These are phyloP conservation scores for Lanmaoa rubissima DNA, from an alignment of 768 basidiomycete genomes.

Conservation along the genomic window DNA sequence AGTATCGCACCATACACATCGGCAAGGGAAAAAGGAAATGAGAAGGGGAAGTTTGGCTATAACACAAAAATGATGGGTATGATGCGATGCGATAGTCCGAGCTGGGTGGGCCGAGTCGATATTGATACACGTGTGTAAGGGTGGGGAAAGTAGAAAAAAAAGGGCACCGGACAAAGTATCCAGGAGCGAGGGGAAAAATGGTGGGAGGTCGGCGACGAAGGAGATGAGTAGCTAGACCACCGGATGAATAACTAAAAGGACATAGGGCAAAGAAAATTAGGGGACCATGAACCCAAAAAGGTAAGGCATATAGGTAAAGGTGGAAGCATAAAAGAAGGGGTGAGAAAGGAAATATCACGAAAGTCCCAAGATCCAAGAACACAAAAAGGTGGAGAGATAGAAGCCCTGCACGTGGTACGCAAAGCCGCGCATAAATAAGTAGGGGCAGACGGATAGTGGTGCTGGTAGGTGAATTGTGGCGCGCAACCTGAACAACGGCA, in stretches of 20 bases:
- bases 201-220: constrained; percentile 8
- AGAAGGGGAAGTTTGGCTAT: constrained; percentile 11
- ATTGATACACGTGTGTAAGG: constrained; percentile 30
- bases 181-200: not conserved
- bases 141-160: not conserved
- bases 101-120: constrained; percentile 27
- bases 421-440: constrained; percentile 35
- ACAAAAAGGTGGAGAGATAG: constrained; percentile 32
- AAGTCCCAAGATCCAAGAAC: constrained; percentile 44
- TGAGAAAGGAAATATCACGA: constrained; percentile 24
- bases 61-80: constrained; percentile 28
- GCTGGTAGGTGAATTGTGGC: constrained; percentile 18
- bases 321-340: constrained; percentile 15
- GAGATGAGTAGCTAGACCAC: constrained; percentile 20
- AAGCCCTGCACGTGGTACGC: constrained; percentile 23
- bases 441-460: constrained; percentile 23
- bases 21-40: not conserved
- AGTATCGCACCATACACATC: constrained; percentile 35
- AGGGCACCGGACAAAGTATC: not conserved
- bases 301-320: constrained; percentile 16
- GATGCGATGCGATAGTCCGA: constrained; percentile 36
- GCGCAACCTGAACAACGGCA: constrained; percentile 25
- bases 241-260: constrained; percentile 28
- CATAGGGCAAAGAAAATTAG: constrained; percentile 23
- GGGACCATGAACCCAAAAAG: constrained; percentile 22